Conservation (phyloP, 805 yeast genomes). For the Diddensiella caesifluorescens region DNA sequence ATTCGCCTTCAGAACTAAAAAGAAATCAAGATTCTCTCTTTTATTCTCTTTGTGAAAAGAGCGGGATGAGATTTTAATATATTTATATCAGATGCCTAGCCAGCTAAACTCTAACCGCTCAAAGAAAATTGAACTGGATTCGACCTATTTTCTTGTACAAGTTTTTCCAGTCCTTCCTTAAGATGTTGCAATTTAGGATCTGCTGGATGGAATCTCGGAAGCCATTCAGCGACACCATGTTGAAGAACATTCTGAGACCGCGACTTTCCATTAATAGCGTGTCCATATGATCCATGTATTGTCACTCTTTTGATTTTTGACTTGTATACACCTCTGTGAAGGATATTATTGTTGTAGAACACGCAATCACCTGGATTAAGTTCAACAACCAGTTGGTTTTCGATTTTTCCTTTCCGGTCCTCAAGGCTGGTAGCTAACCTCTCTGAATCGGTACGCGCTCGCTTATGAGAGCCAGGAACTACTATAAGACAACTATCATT, state of each 20-base stretch:
- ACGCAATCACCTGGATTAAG: constrained; percentile 47
- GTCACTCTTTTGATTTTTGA: constrained; percentile 40
- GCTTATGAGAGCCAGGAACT: constrained; percentile 43
- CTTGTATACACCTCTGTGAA: constrained; percentile 44
- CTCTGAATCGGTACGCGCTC: constrained; percentile 43
- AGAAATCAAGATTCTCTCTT: constrained; percentile 63
- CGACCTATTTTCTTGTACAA: constrained; percentile 17
- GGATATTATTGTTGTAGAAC: constrained; percentile 46
- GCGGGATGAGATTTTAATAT: constrained; percentile 27
- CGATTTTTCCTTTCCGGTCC: constrained; percentile 29
- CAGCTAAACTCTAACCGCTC: constrained; percentile 10
- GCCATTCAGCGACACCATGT: constrained; percentile 48
- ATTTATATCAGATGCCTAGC: not conserved
- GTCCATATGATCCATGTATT: constrained; percentile 48
- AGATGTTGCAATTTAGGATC: constrained; percentile 14
- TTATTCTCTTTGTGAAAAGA: constrained; percentile 74
- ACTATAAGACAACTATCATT: constrained; percentile 45
- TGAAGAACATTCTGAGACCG: constrained; percentile 50
- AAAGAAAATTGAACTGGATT: constrained; percentile 11
- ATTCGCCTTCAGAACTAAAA: constrained; percentile 58
- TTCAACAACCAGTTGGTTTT: constrained; percentile 33
- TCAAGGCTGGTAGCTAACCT: constrained; percentile 32
- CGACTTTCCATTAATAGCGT: constrained; percentile 35
- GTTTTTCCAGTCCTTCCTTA: constrained; percentile 9
- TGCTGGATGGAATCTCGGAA: constrained; percentile 14